Conservation (phyloP, 129 eudicot genomes). For the Chrysanthemum makinoi region DNA sequence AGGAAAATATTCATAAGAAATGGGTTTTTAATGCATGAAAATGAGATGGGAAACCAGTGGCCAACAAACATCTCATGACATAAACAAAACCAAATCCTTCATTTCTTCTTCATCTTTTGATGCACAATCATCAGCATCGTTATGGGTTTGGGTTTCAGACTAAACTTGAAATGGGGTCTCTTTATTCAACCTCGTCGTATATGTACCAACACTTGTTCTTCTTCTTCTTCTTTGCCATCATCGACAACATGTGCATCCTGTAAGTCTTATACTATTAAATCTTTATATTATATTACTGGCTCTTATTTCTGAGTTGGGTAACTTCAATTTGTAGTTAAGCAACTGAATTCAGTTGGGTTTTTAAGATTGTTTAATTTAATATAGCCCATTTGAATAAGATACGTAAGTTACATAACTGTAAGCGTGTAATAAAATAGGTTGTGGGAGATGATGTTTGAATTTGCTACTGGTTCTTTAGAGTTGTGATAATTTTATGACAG, state of each 20-base stretch:
- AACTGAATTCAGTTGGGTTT: neutral
- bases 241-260: slow-evolving; percentile 59
- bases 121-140: slow-evolving; percentile 22
- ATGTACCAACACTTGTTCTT: slow-evolving; percentile 46
- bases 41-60: slow-evolving; percentile 66
- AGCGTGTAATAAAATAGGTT: too few relatives aligned
- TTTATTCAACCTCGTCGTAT: slow-evolving; percentile 56
- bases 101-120: slow-evolving; percentile 33
- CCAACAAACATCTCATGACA: slow-evolving; percentile 38
- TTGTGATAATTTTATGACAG: too few relatives aligned
- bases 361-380: too few relatives aligned
- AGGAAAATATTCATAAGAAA: neutral
- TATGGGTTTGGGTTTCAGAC: slow-evolving; percentile 56
- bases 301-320: neutral
- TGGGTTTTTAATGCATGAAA: slow-evolving; percentile 11
- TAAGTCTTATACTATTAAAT: slow-evolving; percentile 36
- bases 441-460: too few relatives aligned
- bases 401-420: too few relatives aligned
- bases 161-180: slow-evolving; percentile 67
- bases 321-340: too few relatives aligned
- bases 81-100: slow-evolving; percentile 18
- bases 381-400: too few relatives aligned
- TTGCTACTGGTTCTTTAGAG: too few relatives aligned
- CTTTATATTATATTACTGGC: neutral
- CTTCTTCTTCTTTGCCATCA: slow-evolving; percentile 45